Conservation (phyloP, 1,284 basidiomycete species). For the Leccinum fallax region DNA sequence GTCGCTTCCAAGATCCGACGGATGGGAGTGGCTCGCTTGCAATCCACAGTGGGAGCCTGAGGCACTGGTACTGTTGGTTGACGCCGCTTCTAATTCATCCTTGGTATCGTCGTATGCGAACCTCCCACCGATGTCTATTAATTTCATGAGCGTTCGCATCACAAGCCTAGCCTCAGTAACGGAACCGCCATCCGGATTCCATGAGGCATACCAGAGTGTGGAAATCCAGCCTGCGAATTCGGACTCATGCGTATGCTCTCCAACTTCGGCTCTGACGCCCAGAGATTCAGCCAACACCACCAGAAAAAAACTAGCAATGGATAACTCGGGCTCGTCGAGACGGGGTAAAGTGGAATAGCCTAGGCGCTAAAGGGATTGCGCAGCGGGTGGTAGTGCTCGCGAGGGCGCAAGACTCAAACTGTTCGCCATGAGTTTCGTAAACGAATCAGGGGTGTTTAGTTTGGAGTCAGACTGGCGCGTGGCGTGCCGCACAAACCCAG, state of each 20-base stretch:
- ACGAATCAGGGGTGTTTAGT: background rate
- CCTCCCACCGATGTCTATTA: slow-evolving; percentile 5
- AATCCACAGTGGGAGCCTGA: slow-evolving; percentile 2
- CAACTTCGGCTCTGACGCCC: background rate
- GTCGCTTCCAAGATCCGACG: slow-evolving; percentile 15
- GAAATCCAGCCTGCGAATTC: slow-evolving; percentile 11
- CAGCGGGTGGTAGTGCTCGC: background rate
- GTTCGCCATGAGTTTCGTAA: background rate
- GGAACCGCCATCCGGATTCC: background rate
- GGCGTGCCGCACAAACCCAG: background rate
- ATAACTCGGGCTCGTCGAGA: background rate
- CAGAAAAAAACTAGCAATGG: background rate
- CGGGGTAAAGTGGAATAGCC: background rate
- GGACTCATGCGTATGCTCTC: slow-evolving; percentile 14
- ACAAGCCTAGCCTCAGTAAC: background rate
- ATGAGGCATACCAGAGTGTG: slow-evolving; percentile 16
- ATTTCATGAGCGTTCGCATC: slow-evolving; percentile 7
- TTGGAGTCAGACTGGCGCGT: background rate
- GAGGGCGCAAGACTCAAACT: background rate
- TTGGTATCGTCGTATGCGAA: slow-evolving; percentile 20
- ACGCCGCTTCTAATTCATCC: background rate
- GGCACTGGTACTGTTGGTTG: background rate
- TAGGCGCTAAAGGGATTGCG: background rate
- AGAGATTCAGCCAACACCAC: background rate
- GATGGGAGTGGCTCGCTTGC: slow-evolving; percentile 1